A percentile compares a stretch with the other conserved stretches of the same genome.
Evolutionary conservation across 2,329 filamentous ascomycete species (phyloP).

Genomic region (Metarhizium anisopliae): DNA sequence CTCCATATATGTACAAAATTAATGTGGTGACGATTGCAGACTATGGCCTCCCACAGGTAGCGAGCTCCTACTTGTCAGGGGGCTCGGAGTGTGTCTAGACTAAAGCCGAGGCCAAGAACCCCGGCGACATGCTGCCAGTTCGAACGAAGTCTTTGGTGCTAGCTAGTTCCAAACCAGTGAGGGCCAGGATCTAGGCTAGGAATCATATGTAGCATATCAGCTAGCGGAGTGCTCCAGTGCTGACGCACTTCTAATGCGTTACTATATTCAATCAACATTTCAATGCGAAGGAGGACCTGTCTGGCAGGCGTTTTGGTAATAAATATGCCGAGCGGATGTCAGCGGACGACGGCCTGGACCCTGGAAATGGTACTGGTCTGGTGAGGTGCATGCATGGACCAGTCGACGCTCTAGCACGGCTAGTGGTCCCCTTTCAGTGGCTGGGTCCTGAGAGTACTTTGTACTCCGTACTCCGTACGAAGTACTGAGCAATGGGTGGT

Average conservation of each 20-base stretch:
- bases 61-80: not conserved
- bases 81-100: not conserved
- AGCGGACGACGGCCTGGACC: too few species aligned
- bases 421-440: not conserved
- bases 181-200: too few species aligned
- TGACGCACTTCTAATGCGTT: not conserved
- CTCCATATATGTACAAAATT: too few species aligned
- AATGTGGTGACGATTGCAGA: too few species aligned
- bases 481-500: not conserved
- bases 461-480: too few species aligned
- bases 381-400: too few species aligned
- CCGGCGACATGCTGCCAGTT: not conserved
- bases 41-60: too few species aligned
- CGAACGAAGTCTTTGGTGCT: too few species aligned
- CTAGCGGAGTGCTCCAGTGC: not conserved
- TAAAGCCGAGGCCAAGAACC: not conserved
- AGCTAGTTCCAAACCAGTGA: not conserved
- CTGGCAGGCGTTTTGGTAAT: not conserved
- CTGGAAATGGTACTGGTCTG: too few species aligned
- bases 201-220: not conserved
- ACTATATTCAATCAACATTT: not conserved
- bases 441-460: not conserved
- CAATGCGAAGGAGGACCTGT: not conserved
- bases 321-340: too few species aligned
- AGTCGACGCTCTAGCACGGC: not conserved